These are phyloP conservation scores for Astrothelium macrocarpum DNA, from an alignment of 495 filamentous ascomycete genomes.

Conservation along the genomic window DNA sequence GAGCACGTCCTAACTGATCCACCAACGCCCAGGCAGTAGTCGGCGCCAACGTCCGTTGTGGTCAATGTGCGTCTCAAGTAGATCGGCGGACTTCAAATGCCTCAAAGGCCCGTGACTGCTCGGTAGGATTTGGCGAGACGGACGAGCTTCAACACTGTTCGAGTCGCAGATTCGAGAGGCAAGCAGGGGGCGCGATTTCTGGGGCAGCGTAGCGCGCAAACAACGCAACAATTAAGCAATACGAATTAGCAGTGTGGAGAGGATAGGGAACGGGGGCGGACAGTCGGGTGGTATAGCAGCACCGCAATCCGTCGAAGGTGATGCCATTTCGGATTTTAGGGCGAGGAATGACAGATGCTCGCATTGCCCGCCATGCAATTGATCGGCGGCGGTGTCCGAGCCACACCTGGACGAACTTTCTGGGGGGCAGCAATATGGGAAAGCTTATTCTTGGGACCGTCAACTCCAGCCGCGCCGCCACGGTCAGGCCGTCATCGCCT, in stretches of 20 bases:
- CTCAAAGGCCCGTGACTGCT: neutral
- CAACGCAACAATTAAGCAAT: neutral
- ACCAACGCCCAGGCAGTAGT: neutral
- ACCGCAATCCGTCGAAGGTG: neutral
- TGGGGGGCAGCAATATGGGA: neutral
- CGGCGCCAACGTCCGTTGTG: neutral
- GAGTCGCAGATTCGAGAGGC: neutral
- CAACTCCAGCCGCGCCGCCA: slow-evolving; percentile 4
- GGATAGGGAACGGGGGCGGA: neutral
- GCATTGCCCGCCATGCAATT: neutral
- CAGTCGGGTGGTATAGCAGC: neutral
- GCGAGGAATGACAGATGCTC: neutral
- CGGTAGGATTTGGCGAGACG: slow-evolving; percentile 2
- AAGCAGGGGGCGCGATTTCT: slow-evolving; percentile 1
- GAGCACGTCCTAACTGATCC: neutral
- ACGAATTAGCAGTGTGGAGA: neutral
- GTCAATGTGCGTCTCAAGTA: slow-evolving; percentile 3
- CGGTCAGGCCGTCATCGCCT: neutral
- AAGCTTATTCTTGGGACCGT: slow-evolving; percentile 5
- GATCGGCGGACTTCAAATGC: neutral
- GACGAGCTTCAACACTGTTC: neutral
- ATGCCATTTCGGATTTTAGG: neutral
- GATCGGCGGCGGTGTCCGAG: slow-evolving; percentile 3
- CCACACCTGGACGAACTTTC: neutral
- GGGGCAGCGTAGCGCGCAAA: neutral